These are phyloP conservation scores for Dichotomocladium elegans DNA, from an alignment of 371 early-diverging fungal species.

Conservation along the genomic window DNA sequence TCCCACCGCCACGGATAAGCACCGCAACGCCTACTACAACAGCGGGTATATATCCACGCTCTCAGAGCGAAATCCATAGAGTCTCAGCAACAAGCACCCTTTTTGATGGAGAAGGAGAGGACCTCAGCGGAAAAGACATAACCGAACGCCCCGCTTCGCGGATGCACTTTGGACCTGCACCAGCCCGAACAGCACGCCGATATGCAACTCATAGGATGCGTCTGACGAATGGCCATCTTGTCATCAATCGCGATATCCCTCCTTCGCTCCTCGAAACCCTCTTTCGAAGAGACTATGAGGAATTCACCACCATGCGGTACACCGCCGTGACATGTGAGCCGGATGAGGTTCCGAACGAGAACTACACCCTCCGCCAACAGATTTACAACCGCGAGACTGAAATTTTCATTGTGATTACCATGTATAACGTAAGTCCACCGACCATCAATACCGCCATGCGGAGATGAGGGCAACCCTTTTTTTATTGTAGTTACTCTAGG, in stretches of 20 bases:
- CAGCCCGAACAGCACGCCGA: constrained; percentile 34
- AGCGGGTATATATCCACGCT: neutral
- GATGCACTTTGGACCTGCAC: constrained; percentile 38
- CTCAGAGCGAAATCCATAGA: constrained; percentile 1
- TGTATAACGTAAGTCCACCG: constrained; percentile 32
- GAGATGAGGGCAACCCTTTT: too few species aligned
- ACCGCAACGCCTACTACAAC: neutral
- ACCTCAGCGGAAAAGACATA: neutral
- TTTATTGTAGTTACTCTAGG: constrained; percentile 22
- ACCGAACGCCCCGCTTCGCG: neutral
- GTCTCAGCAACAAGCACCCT: constrained; percentile 7
- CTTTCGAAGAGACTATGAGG: constrained; percentile 42
- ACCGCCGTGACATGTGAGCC: constrained; percentile 85
- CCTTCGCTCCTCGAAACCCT: constrained; percentile 28
- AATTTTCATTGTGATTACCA: constrained; percentile 77
- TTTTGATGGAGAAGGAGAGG: neutral
- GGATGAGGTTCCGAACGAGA: constrained; percentile 68
- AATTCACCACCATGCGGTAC: constrained; percentile 77
- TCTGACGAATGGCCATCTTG: constrained; percentile 54
- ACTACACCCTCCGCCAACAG: constrained; percentile 79
- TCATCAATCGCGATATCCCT: constrained; percentile 50
- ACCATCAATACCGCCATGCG: too few species aligned
- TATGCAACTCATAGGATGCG: constrained; percentile 31
- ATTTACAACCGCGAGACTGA: constrained; percentile 79
- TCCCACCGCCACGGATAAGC: constrained; percentile 1